Percentiles rank a stretch among this genome's conserved stretches.
Evolutionary conservation across 176 grass and related monocot species (phyloP).

Genomic region (Zizania latifolia): DNA sequence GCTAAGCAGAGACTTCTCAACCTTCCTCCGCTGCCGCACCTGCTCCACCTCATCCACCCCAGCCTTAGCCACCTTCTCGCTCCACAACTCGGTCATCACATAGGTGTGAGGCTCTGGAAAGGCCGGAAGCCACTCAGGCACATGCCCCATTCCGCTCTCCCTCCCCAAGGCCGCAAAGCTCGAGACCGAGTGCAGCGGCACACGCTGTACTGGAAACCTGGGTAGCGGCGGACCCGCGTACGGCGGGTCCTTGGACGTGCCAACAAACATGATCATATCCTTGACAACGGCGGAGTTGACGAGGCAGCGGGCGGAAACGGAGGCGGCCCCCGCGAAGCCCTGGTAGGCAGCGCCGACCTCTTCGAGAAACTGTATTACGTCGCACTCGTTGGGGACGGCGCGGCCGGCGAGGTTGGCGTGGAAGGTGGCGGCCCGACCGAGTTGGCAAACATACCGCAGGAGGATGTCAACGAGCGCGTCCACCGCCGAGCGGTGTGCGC

Average conservation of each 20-base stretch:
- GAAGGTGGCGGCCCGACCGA: constrained; percentile 46
- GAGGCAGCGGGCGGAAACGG: constrained; percentile 27
- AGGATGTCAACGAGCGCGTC: constrained; percentile 43
- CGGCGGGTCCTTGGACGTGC: constrained; percentile 15
- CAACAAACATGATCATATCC: constrained; percentile 44
- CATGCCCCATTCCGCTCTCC: constrained; percentile 38
- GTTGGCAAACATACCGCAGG: constrained; percentile 36
- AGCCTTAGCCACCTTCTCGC: constrained; percentile 12
- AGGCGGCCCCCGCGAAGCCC: constrained; percentile 22
- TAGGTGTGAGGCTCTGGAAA: constrained; percentile 47
- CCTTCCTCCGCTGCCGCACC: constrained; percentile 43
- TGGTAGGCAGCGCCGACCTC: constrained; percentile 21
- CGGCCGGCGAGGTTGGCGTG: constrained; percentile 54
- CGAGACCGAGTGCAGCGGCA: neutral
- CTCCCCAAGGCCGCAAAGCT: constrained; percentile 40
- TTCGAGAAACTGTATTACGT: constrained; percentile 44
- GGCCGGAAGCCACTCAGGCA: constrained; percentile 49
- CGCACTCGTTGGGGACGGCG: constrained; percentile 42
- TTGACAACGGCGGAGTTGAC: constrained; percentile 29
- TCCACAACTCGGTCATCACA: constrained; percentile 22
- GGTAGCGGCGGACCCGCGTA: constrained; percentile 28
- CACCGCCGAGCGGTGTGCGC: constrained; percentile 33
- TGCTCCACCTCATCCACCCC: constrained; percentile 34
- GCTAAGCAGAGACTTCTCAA: constrained; percentile 44
- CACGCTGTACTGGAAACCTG: constrained; percentile 37